Conservation (phyloP, 129 eudicot genomes). For the Flaveria brownii region DNA sequence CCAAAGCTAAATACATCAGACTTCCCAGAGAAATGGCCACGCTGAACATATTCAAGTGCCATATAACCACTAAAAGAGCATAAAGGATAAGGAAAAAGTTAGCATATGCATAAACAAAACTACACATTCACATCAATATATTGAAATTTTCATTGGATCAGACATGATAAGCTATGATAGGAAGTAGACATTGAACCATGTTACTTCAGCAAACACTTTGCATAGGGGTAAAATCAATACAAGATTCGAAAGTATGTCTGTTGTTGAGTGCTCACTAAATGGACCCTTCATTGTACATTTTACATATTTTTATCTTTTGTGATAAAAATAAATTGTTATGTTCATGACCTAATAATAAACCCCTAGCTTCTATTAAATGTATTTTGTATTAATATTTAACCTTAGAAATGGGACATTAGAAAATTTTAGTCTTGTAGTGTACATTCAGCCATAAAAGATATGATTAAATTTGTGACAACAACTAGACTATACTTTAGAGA, state of each 20-base stretch:
- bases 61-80: slow-evolving; percentile 6
- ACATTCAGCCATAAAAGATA: background rate
- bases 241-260: background rate
- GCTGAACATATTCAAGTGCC: background rate
- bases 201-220: background rate
- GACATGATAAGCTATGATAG: background rate
- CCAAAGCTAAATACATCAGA: slow-evolving; percentile 2
- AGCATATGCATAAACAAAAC: too few relatives aligned
- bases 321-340: background rate
- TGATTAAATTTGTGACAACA: background rate
- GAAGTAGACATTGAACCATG: background rate
- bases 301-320: background rate
- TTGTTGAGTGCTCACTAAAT: background rate
- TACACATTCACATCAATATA: too few relatives aligned
- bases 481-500: background rate
- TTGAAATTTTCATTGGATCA: background rate
- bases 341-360: background rate
- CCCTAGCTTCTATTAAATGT: background rate
- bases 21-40: background rate
- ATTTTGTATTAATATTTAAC: background rate
- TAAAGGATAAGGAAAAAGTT: too few relatives aligned
- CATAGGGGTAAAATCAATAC: background rate
- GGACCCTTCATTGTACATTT: background rate
- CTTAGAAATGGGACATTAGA: background rate
- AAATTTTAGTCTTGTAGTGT: background rate